Conservation (phyloP, 1,284 basidiomycete genomes). For the Pulchroboletus neoregius region DNA sequence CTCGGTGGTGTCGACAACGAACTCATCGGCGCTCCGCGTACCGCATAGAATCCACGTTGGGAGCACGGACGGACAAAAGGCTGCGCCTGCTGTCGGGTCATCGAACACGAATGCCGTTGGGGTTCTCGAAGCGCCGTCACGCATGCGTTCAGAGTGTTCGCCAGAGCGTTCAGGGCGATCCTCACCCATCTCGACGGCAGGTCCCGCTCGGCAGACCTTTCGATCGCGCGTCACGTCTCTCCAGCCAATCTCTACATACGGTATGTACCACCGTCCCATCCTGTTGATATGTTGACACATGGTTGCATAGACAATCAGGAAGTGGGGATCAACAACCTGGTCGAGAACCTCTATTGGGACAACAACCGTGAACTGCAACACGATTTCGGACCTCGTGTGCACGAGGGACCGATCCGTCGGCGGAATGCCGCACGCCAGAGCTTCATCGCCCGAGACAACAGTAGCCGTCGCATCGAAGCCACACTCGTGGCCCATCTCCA, state of each 20-base stretch:
- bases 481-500: slow-evolving; percentile 82
- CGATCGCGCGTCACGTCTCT: slow-evolving; percentile 47
- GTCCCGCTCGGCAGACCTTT: slow-evolving; percentile 45
- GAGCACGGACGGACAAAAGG: slow-evolving; percentile 69
- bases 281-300: slow-evolving; percentile 1
- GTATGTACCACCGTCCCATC: slow-evolving; percentile 39
- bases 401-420: slow-evolving; percentile 73
- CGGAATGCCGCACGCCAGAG: slow-evolving; percentile 66
- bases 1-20: slow-evolving; percentile 64
- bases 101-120: slow-evolving; percentile 76
- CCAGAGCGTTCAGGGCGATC: slow-evolving; percentile 65
- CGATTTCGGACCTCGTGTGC: slow-evolving; percentile 86
- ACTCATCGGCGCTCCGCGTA: slow-evolving; percentile 57
- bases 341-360: slow-evolving; percentile 89
- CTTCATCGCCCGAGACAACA: slow-evolving; percentile 47
- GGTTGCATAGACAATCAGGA: slow-evolving; percentile 72
- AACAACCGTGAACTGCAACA: slow-evolving; percentile 78
- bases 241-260: slow-evolving; percentile 65
- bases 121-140: slow-evolving; percentile 64
- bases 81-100: slow-evolving; percentile 79
- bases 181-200: slow-evolving; percentile 60
- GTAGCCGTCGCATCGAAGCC: slow-evolving; percentile 58
- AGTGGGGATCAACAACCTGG: slow-evolving; percentile 76
- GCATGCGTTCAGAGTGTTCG: slow-evolving; percentile 58
- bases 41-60: slow-evolving; percentile 62